phyloP scores from a whole-genome alignment of 2,329 filamentous ascomycete species.

The Erysiphe pulchra region DNA sequence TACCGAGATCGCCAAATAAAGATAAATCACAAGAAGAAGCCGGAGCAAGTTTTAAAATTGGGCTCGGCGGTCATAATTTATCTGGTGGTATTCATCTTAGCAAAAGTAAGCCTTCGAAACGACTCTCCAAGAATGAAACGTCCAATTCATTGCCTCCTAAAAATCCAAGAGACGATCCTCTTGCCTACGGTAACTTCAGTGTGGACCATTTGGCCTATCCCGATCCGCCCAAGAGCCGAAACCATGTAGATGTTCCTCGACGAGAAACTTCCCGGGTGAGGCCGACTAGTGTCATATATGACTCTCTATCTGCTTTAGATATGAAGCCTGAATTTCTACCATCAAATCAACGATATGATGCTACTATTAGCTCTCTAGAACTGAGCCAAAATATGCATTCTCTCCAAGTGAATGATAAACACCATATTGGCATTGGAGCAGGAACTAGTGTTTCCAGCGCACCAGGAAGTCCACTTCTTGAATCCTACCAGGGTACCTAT shows the following conservation, averaged over 20 bases:
- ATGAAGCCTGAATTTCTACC: conserved; percentile 11
- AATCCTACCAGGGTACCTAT: conserved; percentile 83
- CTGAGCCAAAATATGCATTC: conserved; percentile 11
- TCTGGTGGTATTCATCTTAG: conserved; percentile 7
- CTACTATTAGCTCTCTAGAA: conserved; percentile 6
- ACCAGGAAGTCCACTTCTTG: conserved; percentile 62
- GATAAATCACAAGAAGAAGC: conserved; percentile 4
- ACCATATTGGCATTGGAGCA: conserved; percentile 6
- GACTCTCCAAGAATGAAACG: conserved; percentile 2
- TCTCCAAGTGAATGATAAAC: conserved; percentile 10
- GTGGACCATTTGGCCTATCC: conserved; percentile 5
- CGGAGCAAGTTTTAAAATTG: conserved; percentile 9
- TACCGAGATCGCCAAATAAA: neutral
- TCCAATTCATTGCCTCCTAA: neutral
- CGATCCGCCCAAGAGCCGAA: conserved; percentile 4
- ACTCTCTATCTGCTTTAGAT: neutral
- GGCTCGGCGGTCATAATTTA: conserved; percentile 6
- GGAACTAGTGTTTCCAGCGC: conserved; percentile 21
- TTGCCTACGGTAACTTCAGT: conserved; percentile 13
- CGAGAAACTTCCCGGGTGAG: conserved; percentile 2
- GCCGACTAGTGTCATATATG: no score
- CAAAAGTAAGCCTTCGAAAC: conserved; percentile 6
- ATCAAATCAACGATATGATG: conserved; percentile 8
- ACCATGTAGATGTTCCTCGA: conserved; percentile 2
- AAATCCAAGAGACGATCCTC: conserved; percentile 14